Evolutionary conservation across 306 rosid species (phyloP).

Genomic region (Inga laurina): DNA sequence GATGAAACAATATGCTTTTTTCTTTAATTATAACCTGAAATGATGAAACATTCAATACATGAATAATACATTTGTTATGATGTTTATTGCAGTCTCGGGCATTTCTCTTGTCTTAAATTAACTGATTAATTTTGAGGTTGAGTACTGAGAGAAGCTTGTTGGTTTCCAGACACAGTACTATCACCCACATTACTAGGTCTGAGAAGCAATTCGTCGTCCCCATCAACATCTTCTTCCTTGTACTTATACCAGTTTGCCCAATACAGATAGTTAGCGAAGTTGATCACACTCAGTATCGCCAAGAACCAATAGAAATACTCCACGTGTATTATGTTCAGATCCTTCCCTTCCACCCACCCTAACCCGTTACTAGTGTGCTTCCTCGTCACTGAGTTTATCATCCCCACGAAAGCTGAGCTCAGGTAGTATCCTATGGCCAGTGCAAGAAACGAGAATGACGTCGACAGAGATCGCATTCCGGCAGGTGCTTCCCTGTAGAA

Average conservation of each 20-base stretch:
- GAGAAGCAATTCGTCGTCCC: conserved; percentile 20
- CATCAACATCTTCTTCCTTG: conserved; percentile 32
- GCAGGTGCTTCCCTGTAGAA: conserved; percentile 61
- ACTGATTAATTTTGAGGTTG: background rate
- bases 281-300: conserved; percentile 51
- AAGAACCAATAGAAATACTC: conserved; percentile 54
- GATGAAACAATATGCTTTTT: background rate
- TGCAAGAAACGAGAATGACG: conserved; percentile 56
- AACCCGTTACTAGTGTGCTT: conserved; percentile 31
- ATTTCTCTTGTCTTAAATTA: background rate
- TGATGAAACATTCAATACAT: background rate
- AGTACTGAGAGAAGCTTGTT: background rate
- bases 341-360: conserved; percentile 60
- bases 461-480: conserved; percentile 50
- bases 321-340: conserved; percentile 44
- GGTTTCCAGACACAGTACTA: background rate
- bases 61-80: background rate
- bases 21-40: background rate
- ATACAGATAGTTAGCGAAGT: conserved; percentile 38
- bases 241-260: conserved; percentile 69
- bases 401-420: conserved; percentile 49
- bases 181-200: conserved; percentile 5
- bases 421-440: conserved; percentile 55
- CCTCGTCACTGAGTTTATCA: conserved; percentile 41
- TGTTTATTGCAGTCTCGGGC: background rate